Percentiles rank a stretch among this genome's conserved stretches.
Evolutionary conservation across 1,284 basidiomycete species (phyloP).

Genomic region (Schizophyllum amplum): DNA sequence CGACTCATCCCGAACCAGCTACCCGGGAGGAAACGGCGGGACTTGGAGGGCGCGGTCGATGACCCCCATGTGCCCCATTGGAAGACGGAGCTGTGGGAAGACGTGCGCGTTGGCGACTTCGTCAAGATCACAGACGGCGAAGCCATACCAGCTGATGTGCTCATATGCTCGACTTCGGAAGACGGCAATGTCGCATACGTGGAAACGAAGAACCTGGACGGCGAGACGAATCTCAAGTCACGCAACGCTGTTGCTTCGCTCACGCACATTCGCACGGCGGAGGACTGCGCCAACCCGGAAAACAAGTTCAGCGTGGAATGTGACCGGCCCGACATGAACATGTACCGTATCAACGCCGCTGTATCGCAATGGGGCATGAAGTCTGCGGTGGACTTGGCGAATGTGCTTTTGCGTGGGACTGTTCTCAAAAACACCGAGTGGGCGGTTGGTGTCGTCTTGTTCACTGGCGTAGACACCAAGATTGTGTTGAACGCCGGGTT

Average conservation of each 20-base stretch:
- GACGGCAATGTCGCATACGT: slow-evolving; percentile 96
- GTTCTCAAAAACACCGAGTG: slow-evolving; percentile 89
- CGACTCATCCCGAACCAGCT: slow-evolving; percentile 40
- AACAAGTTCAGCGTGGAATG: slow-evolving; percentile 72
- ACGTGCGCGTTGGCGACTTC: slow-evolving; percentile 90
- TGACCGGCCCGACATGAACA: slow-evolving; percentile 86
- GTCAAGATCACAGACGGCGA: slow-evolving; percentile 89
- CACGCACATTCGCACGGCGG: slow-evolving; percentile 60
- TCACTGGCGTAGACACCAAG: slow-evolving; percentile 91
- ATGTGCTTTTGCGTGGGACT: slow-evolving; percentile 82
- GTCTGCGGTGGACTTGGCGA: slow-evolving; percentile 78
- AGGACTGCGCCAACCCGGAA: slow-evolving; percentile 42
- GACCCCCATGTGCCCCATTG: slow-evolving; percentile 49
- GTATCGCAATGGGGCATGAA: slow-evolving; percentile 46
- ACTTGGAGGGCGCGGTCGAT: slow-evolving; percentile 20
- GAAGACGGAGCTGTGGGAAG: slow-evolving; percentile 85
- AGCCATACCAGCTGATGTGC: slow-evolving; percentile 86
- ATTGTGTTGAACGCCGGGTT: slow-evolving; percentile 92
- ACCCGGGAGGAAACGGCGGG: slow-evolving; percentile 12
- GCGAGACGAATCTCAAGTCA: slow-evolving; percentile 98
- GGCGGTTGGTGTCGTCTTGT: slow-evolving; percentile 88
- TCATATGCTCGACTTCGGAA: slow-evolving; percentile 96
- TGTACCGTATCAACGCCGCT: slow-evolving; percentile 89
- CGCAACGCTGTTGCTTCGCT: slow-evolving; percentile 77
- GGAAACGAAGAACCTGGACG: slow-evolving; percentile 98